These are phyloP conservation scores for Talaromyces albobiverticillius DNA, from an alignment of 2,329 filamentous ascomycete species.

Conservation along the genomic window DNA sequence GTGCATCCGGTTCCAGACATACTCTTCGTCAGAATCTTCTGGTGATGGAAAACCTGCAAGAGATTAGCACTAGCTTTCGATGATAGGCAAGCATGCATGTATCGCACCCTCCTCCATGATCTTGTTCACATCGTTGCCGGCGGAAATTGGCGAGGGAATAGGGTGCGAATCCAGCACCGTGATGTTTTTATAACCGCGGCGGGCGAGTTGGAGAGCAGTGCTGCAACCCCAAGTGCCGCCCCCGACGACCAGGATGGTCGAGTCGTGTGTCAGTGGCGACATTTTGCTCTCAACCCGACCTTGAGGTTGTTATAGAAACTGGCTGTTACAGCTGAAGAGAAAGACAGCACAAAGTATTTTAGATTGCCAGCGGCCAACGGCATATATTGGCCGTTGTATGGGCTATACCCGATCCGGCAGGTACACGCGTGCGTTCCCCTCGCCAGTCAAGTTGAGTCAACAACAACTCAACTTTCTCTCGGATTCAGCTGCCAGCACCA, in stretches of 20 bases:
- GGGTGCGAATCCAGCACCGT: conserved; percentile 42
- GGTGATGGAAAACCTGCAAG: not conserved
- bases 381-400: not conserved
- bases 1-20: conserved; percentile 15
- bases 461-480: too few relatives aligned
- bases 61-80: not conserved
- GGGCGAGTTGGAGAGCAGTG: conserved; percentile 40
- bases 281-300: not conserved
- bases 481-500: too few relatives aligned
- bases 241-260: conserved; percentile 39
- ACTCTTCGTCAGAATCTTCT: conserved; percentile 4
- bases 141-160: conserved; percentile 43
- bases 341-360: too few relatives aligned
- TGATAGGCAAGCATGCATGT: not conserved
- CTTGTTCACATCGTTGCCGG: conserved; percentile 45
- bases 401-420: not conserved
- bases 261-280: conserved; percentile 1
- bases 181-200: conserved; percentile 40
- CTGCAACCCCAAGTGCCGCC: conserved; percentile 45
- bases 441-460: too few relatives aligned
- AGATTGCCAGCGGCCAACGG: not conserved
- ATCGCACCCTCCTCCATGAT: conserved; percentile 25
- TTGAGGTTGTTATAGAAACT: not conserved
- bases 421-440: not conserved
- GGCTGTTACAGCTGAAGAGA: not conserved